A percentile compares a stretch with the other conserved stretches of the same genome.
Evolutionary conservation across 78 protist genomes (phyloP).

Genomic region (Mantamonas sphyraenae): DNA sequence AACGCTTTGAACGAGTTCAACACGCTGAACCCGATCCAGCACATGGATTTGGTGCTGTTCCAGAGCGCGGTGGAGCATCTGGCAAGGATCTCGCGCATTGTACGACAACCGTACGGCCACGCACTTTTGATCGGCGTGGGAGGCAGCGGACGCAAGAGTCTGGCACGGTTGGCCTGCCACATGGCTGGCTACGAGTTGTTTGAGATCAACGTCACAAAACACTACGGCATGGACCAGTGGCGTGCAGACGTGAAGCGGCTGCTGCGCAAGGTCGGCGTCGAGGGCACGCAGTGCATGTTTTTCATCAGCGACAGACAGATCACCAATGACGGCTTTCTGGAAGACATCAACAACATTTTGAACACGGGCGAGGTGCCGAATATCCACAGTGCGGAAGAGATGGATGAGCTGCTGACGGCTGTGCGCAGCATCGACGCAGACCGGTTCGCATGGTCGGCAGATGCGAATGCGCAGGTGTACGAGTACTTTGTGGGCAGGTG

Average conservation of each 20-base stretch:
- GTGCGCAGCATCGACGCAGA: constrained; percentile 37
- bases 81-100: constrained; percentile 8
- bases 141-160: constrained; percentile 16
- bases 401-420: constrained; percentile 33
- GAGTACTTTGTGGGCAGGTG: constrained; percentile 51
- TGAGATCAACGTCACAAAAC: constrained; percentile 19
- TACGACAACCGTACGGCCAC: constrained; percentile 16
- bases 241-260: constrained; percentile 6
- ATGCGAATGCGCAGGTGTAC: constrained; percentile 16
- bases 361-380: constrained; percentile 86
- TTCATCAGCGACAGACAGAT: constrained; percentile 51
- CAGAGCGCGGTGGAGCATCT: constrained; percentile 6
- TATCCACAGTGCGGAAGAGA: constrained; percentile 33
- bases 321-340: constrained; percentile 18
- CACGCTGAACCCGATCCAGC: constrained; percentile 19
- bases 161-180: constrained; percentile 11
- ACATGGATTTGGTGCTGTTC: constrained; percentile 22
- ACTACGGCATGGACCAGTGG: constrained; percentile 18
- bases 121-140: constrained; percentile 26
- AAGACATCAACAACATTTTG: constrained; percentile 67
- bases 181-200: background rate
- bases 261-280: constrained; percentile 11
- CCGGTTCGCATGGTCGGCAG: constrained; percentile 12
- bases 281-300: constrained; percentile 28
- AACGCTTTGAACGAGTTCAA: constrained; percentile 27